Evolutionary conservation across 176 grass and related monocot species (phyloP), one percentile per base, ranked within the genome.

Genomic region (Thalia dealbata): DNA sequence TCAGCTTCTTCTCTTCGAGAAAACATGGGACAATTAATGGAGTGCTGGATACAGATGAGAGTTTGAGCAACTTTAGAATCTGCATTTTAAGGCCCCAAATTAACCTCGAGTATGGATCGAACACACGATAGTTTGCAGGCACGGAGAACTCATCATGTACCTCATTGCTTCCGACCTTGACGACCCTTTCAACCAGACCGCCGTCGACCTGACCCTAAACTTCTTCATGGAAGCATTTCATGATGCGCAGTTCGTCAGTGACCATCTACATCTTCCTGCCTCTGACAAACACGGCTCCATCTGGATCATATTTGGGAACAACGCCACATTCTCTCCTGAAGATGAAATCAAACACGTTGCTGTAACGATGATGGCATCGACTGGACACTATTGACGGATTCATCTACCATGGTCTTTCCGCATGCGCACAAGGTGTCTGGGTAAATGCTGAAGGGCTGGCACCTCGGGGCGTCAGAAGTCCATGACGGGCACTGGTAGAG

Each of bases 171-270:
- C 56, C 54, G 1, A 75, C 8, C 30, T 60, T 60, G 7, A 75
- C 73, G 0, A 42, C 15, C 28, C 13, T 75, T 19, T 75, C n/a
- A 19, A 45, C 32, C 30, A 75, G 50, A n/a, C n/a, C 3, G 56
- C 55, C 26, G 16, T 28, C 25, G 44, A 26, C n/a, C 61, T n/a
- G 30, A 75, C 43, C 21, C 73, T 55, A 18, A 44, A 21, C 56
- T 44, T 75, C 23, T 26, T 15, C 1, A 28, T 38, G 45, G 45
- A 72, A 72, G 50, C 69, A 16, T 45, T 52, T 25, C 69, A 52
- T 52, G 3, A 87, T 62, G 4, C 68, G 67, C 2, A 87, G 77
- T 59, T 87, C 78, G 29, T 87, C 81, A 0, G 73, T 77, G 25
- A 64, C 18, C 29, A 87, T 73, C 16, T 73, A 83, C 52, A 61